These are phyloP conservation scores for Pleurotus djamor DNA, from an alignment of 768 basidiomycete genomes.

Conservation along the genomic window DNA sequence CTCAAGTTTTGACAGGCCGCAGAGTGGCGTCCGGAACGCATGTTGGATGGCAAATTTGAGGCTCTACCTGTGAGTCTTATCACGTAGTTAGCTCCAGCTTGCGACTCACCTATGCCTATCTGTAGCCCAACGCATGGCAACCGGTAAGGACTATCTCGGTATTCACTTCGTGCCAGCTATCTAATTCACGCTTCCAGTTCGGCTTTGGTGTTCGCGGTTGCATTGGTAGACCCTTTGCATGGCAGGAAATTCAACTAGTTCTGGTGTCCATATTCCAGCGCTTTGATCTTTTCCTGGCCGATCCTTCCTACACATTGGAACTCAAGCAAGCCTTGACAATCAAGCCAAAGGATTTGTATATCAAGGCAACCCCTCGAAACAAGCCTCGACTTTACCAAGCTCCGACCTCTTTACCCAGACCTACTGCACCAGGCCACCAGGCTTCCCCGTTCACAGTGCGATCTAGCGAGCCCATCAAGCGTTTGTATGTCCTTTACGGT, in stretches of 20 bases:
- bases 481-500: constrained; percentile 39
- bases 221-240: constrained; percentile 43
- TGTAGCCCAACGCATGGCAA: constrained; percentile 40
- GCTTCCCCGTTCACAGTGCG: not conserved
- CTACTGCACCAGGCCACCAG: not conserved
- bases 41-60: constrained; percentile 49
- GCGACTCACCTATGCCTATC: not conserved
- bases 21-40: constrained; percentile 44
- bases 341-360: constrained; percentile 40
- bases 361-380: constrained; percentile 34
- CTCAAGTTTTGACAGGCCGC: constrained; percentile 26
- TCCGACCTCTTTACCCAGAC: constrained; percentile 12
- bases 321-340: constrained; percentile 44
- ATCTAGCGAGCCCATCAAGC: constrained; percentile 9
- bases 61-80: constrained; percentile 27
- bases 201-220: constrained; percentile 18
- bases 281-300: constrained; percentile 40
- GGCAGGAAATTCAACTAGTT: constrained; percentile 44
- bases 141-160: constrained; percentile 22
- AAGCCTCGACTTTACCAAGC: constrained; percentile 13
- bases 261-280: constrained; percentile 39
- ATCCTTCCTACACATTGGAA: constrained; percentile 40
- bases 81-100: not conserved
- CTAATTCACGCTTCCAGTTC: constrained; percentile 6
- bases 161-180: constrained; percentile 18